Percentiles rank a stretch among this genome's conserved stretches.
Conservation (phyloP, 169 alveolate genomes). For the Eimeria necatrix region DNA sequence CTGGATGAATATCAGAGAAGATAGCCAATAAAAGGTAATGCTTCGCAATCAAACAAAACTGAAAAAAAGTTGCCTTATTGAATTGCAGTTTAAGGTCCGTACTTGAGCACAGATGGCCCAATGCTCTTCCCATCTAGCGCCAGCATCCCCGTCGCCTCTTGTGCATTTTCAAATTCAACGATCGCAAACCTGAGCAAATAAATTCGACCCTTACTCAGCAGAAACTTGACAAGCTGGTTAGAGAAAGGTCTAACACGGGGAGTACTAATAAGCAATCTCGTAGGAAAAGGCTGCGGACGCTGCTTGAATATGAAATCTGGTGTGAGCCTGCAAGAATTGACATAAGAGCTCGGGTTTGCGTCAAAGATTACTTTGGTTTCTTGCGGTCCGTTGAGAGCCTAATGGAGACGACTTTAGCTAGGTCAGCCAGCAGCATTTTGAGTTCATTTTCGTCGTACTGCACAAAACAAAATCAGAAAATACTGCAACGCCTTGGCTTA, state of each 20-base stretch:
- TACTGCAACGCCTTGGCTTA: too few species aligned
- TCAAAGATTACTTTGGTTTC: neutral
- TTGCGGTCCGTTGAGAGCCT: neutral
- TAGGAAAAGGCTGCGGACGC: too few species aligned
- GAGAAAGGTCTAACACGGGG: too few species aligned
- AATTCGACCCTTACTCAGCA: too few species aligned
- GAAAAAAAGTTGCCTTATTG: neutral
- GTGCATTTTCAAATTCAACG: constrained; percentile 49
- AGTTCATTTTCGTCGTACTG: constrained; percentile 58
- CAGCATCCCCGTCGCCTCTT: constrained; percentile 21
- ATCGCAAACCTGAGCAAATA: constrained; percentile 15
- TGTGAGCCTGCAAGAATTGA: neutral
- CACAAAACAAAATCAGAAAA: too few species aligned
- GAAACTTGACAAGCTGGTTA: too few species aligned
- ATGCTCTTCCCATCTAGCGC: constrained; percentile 48
- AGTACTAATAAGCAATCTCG: too few species aligned
- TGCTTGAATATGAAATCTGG: too few species aligned
- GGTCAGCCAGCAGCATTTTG: constrained; percentile 16
- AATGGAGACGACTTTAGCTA: constrained; percentile 15
- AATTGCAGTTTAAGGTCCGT: neutral
- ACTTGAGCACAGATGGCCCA: constrained; percentile 26
- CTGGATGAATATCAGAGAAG: neutral
- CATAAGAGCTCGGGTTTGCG: neutral
- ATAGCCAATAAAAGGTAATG: neutral
- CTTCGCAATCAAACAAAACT: too few species aligned